Conservation (phyloP, 495 filamentous ascomycete genomes). For the Xylaria scruposa region DNA sequence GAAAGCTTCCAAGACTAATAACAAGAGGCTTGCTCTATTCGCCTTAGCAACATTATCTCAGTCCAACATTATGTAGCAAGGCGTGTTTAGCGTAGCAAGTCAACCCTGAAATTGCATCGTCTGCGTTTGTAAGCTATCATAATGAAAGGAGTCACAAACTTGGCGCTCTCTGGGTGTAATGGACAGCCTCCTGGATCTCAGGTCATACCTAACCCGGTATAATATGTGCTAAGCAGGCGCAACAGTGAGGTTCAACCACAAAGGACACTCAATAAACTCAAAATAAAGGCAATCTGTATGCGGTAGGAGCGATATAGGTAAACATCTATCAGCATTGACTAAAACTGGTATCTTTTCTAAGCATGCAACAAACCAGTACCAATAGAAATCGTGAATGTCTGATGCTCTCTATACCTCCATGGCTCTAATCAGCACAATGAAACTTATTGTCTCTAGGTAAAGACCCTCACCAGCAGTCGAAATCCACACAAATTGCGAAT, state of each 20-base stretch:
- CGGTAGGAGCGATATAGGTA: neutral
- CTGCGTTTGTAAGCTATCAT: neutral
- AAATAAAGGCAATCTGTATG: neutral
- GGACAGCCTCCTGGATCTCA: neutral
- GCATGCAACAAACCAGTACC: neutral
- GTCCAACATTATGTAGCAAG: neutral
- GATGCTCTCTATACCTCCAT: neutral
- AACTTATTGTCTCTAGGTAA: neutral
- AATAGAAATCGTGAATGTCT: neutral
- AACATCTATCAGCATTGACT: neutral
- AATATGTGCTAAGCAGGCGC: neutral
- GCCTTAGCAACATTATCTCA: neutral
- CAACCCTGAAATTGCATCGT: neutral
- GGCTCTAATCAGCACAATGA: neutral
- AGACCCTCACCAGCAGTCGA: neutral
- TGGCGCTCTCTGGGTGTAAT: neutral
- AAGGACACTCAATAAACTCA: neutral
- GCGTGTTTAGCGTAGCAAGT: neutral
- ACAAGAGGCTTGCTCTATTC: neutral
- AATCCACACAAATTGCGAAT: neutral
- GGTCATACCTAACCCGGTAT: too few relatives aligned
- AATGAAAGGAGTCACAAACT: neutral
- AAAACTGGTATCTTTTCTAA: neutral
- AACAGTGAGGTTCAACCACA: neutral
- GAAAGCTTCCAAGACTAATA: neutral